Conservation (phyloP, 2,329 filamentous ascomycete genomes). For the Cercospora sp. region DNA sequence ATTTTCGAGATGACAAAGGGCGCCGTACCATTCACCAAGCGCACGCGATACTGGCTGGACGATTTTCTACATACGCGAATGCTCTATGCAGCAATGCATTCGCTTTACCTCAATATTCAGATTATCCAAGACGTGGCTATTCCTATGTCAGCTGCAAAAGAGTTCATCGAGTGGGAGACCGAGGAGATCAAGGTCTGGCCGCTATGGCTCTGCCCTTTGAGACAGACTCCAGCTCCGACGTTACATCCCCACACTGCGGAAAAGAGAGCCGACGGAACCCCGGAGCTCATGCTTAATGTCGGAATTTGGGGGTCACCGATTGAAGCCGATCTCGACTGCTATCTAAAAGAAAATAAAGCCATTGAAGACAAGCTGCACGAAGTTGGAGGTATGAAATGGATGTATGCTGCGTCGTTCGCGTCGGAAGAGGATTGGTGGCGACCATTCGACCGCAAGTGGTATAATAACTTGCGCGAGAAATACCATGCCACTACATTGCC, state of each 20-base stretch:
- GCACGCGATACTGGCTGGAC: conserved; percentile 63
- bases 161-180: conserved; percentile 48
- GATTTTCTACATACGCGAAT: conserved; percentile 64
- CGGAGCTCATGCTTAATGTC: conserved; percentile 56
- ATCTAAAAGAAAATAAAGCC: conserved; percentile 57
- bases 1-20: conserved; percentile 61
- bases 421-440: conserved; percentile 68
- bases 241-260: conserved; percentile 38
- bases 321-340: conserved; percentile 43
- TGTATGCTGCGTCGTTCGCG: conserved; percentile 68
- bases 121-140: conserved; percentile 64
- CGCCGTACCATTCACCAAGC: conserved; percentile 62
- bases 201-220: conserved; percentile 52
- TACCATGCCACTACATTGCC: conserved; percentile 64
- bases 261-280: conserved; percentile 26
- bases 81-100: conserved; percentile 66
- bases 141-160: conserved; percentile 45
- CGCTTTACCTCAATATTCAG: conserved; percentile 58
- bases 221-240: conserved; percentile 31
- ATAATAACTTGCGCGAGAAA: conserved; percentile 61
- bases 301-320: conserved; percentile 61
- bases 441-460: conserved; percentile 60
- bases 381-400: conserved; percentile 65
- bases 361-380: conserved; percentile 61
- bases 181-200: conserved; percentile 47